These are phyloP conservation scores for Ramularia collo-cygni DNA, from an alignment of 2,329 filamentous ascomycete species.

Conservation along the genomic window DNA sequence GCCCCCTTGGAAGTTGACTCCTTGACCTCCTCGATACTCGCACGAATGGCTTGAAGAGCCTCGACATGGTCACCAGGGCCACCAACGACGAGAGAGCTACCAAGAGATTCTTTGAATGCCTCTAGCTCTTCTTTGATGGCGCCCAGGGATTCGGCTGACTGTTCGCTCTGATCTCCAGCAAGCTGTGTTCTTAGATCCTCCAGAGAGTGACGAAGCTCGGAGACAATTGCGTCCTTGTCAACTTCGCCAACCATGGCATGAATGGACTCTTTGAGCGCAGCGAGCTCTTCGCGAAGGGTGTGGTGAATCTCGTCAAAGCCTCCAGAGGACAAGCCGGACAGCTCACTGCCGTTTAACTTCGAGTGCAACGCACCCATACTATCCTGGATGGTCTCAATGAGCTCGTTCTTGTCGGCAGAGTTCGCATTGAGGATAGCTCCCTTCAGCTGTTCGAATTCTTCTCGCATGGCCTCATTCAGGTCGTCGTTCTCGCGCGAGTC, in stretches of 20 bases:
- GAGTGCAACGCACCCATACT: constrained; percentile 44
- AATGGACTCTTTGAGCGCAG: constrained; percentile 53
- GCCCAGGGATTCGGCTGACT: constrained; percentile 37
- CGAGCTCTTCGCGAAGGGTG: constrained; percentile 54
- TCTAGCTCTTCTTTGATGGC: constrained; percentile 39
- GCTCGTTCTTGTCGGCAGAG: constrained; percentile 53
- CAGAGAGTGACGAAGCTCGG: constrained; percentile 51
- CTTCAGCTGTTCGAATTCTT: constrained; percentile 75
- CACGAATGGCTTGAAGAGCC: constrained; percentile 21
- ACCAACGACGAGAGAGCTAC: constrained; percentile 36
- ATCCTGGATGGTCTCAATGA: constrained; percentile 53
- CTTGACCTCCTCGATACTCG: constrained; percentile 34
- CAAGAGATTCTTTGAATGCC: constrained; percentile 36
- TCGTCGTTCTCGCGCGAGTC: constrained; percentile 36
- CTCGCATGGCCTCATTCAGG: constrained; percentile 64
- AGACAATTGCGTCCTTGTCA: constrained; percentile 57
- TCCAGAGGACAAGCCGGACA: constrained; percentile 23
- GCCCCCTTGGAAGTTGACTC: constrained; percentile 24
- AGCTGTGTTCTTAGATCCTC: constrained; percentile 38
- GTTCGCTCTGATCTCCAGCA: constrained; percentile 33
- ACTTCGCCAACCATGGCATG: constrained; percentile 44
- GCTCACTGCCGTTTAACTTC: constrained; percentile 35
- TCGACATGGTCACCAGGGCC: constrained; percentile 22
- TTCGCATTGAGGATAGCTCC: constrained; percentile 62
- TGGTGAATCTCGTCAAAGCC: constrained; percentile 41